A percentile compares a stretch with the other conserved stretches of the same genome.
phyloP scores from a whole-genome alignment of 2,329 filamentous ascomycete species.

The Apiospora aurea region DNA sequence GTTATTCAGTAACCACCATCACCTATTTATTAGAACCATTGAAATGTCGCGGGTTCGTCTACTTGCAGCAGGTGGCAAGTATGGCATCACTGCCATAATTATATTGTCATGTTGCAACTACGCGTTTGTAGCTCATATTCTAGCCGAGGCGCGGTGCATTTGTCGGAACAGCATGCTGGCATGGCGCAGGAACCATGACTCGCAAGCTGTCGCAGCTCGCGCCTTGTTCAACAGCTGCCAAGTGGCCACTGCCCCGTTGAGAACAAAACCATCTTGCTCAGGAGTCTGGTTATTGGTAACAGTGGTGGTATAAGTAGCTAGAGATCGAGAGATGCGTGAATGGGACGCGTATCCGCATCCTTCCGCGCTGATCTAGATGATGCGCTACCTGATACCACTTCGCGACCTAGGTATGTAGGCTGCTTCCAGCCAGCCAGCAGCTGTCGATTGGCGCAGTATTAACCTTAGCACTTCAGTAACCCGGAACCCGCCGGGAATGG shows the following conservation, averaged over 20 bases:
- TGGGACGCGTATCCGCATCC: not conserved
- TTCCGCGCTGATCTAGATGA: not conserved
- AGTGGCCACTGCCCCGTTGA: not conserved
- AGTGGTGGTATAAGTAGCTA: not conserved
- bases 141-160: slow-evolving; percentile 7
- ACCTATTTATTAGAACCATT: not conserved
- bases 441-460: not conserved
- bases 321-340: not conserved
- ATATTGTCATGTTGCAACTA: not conserved
- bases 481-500: not conserved
- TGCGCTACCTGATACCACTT: not conserved
- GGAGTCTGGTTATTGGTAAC: not conserved
- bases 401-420: not conserved
- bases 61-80: not conserved
- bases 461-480: not conserved
- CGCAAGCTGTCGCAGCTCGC: not conserved
- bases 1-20: not conserved
- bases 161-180: not conserved
- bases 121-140: not conserved
- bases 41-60: not conserved
- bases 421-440: not conserved
- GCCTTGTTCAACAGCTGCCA: not conserved
- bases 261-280: not conserved
- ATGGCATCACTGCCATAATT: not conserved
- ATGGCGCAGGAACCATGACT: slow-evolving; percentile 3